Base-by-base conservation (phyloP, 2,329 filamentous ascomycete genomes). In the Aspergillus sp. region DNA sequence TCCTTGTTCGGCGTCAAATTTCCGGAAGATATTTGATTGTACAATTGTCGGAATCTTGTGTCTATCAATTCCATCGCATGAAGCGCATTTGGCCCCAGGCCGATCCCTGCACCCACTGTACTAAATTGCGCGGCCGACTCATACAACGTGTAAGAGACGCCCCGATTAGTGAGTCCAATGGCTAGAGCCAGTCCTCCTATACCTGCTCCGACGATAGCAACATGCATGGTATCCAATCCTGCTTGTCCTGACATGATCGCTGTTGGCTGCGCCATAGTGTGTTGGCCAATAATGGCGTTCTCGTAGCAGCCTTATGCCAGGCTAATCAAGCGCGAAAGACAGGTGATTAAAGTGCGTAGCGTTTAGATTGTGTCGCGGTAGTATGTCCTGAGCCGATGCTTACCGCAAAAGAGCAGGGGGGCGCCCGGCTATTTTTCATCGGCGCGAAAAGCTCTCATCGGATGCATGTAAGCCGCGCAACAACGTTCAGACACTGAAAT, bases 191-290 rank as follows among this genome's bases (percentile, higher is more conserved):
- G 75, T 38, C 86, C 85, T 23, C 81, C 81, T 60, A 88, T 85
- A 30, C 85, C 85, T 39, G 84, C 84, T 60, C 85, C 85, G 10
- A 87, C 74, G 48, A 88, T 84, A 63, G 84, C 84, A 59, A 86
- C 25, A 2, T 47, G 42, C 19, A 47, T 2, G 42, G 42, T 47
- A 23, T 13, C 21, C 21, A 19, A 21, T 21, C 19, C 42, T 23
- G 42, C 3, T 47, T 47, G 2, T 5, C 42, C 42, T 8, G 42
- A 7, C 19, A 19, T 25, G 1, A 2, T 42, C 2, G 8, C 39
- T 8, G 39, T 19, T 42, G 17, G 15, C n/a, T 17, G 15, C 39
- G 15, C 3, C 39, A 42, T 42, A 17, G 2, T 2, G 39, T 42
- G 10, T 42, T 8, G 15, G 6, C 39, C 39, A 42, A 42, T 42